These are phyloP conservation scores for Brassica carinata DNA, from an alignment of 345 rosid genomes.

Conservation along the genomic window DNA sequence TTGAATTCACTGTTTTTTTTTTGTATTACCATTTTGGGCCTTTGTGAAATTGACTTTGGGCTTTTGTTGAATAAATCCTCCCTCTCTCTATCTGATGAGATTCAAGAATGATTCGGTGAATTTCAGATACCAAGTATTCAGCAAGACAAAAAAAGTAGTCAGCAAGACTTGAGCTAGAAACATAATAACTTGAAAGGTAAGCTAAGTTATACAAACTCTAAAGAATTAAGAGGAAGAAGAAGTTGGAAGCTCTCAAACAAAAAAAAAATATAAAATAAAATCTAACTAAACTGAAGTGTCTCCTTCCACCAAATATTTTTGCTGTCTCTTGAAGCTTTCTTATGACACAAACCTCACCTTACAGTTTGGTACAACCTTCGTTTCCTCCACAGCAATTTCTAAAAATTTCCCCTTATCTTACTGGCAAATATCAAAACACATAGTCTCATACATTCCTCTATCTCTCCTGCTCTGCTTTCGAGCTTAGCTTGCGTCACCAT, in stretches of 20 bases:
- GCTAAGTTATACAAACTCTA: conserved; percentile 26
- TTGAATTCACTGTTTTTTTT: neutral
- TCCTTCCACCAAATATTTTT: conserved; percentile 42
- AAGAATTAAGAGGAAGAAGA: conserved; percentile 25
- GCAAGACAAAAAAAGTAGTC: too few relatives aligned
- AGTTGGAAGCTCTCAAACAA: conserved; percentile 28
- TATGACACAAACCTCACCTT: conserved; percentile 60
- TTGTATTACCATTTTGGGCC: conserved; percentile 26
- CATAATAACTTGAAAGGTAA: conserved; percentile 24
- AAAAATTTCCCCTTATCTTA: conserved; percentile 14
- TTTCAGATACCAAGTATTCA: neutral
- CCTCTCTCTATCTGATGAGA: neutral
- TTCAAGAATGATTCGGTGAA: neutral
- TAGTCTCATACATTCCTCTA: conserved; percentile 18
- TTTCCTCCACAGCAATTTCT: conserved; percentile 1
- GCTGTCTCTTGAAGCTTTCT: conserved; percentile 42
- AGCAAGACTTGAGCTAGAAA: too few relatives aligned
- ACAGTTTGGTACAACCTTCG: conserved; percentile 66
- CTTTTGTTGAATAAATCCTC: neutral
- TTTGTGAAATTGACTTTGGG: conserved; percentile 32
- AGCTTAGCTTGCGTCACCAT: conserved; percentile 20
- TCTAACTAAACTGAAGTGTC: conserved; percentile 30
- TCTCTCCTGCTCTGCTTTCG: conserved; percentile 3
- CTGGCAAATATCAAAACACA: conserved; percentile 25
- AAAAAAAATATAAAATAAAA: neutral